Percentiles rank a stretch among this genome's conserved stretches.
These are phyloP conservation scores for Eucalyptus victrix DNA, from an alignment of 345 rosid species.

Conservation along the genomic window DNA sequence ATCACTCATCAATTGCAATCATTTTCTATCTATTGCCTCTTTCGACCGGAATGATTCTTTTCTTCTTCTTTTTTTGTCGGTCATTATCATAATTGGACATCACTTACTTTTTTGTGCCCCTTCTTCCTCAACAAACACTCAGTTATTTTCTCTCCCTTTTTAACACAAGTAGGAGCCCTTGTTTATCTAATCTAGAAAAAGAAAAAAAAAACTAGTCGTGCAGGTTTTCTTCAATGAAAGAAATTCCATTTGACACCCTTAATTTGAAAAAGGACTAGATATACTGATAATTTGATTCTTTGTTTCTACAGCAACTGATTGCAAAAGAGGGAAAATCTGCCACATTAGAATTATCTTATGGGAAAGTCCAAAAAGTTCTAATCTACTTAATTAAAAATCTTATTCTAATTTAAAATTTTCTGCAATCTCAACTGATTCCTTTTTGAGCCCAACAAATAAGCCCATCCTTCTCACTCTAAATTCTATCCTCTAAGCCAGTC, in stretches of 20 bases:
- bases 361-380: not conserved
- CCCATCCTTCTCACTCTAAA: not conserved
- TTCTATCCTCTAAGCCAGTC: not conserved
- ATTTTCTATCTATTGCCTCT: not conserved
- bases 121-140: not conserved
- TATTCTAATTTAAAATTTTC: not conserved
- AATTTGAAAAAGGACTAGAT: not conserved
- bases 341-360: not conserved
- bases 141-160: not conserved
- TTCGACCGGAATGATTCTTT: not conserved
- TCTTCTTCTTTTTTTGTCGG: not conserved
- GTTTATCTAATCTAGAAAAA: not conserved
- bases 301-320: accelerated
- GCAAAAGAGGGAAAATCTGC: not conserved
- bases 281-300: not conserved
- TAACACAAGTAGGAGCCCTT: not conserved
- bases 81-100: not conserved
- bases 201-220: not conserved
- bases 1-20: not conserved
- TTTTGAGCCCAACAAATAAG: too few relatives aligned
- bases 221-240: not conserved
- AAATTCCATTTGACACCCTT: not conserved
- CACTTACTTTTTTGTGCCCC: not conserved
- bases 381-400: not conserved
- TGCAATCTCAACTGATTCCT: not conserved